A percentile compares a stretch with the other conserved stretches of the same genome.
Conservation (phyloP, 345 rosid species). For the Aquilaria malaccensis region DNA sequence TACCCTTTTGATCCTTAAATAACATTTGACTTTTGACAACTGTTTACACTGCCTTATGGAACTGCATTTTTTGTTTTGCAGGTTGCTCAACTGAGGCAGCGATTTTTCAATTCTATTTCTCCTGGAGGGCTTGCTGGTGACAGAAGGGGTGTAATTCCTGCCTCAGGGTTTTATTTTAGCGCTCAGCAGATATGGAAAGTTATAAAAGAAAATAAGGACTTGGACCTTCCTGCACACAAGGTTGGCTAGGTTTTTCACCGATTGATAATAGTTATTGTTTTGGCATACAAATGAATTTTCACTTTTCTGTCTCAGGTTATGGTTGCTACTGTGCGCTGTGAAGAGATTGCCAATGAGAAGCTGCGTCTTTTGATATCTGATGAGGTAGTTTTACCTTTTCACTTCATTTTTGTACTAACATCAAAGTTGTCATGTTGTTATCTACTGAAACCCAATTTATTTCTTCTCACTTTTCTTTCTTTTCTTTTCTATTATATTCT, state of each 20-base stretch:
- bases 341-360: conserved; percentile 76
- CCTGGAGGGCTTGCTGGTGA: conserved; percentile 96
- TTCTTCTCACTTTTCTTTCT: too few relatives aligned
- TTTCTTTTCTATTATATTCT: conserved; percentile 4
- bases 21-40: too few relatives aligned
- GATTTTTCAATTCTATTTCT: conserved; percentile 68
- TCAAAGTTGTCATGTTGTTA: too few relatives aligned
- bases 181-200: conserved; percentile 77
- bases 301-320: conserved; percentile 46
- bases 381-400: conserved; percentile 35
- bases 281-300: conserved; percentile 11
- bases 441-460: too few relatives aligned
- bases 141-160: conserved; percentile 80
- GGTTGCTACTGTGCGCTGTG: conserved; percentile 96
- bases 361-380: conserved; percentile 36
- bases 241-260: conserved; percentile 22
- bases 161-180: conserved; percentile 83
- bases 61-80: conserved; percentile 17
- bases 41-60: too few relatives aligned
- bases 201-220: conserved; percentile 81
- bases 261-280: neutral
- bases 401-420: conserved; percentile 1
- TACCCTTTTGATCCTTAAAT: neutral
- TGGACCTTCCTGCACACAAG: conserved; percentile 96
- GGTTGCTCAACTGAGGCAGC: conserved; percentile 72